Conservation (phyloP, 768 basidiomycete genomes). For the Amanita muscaria region DNA sequence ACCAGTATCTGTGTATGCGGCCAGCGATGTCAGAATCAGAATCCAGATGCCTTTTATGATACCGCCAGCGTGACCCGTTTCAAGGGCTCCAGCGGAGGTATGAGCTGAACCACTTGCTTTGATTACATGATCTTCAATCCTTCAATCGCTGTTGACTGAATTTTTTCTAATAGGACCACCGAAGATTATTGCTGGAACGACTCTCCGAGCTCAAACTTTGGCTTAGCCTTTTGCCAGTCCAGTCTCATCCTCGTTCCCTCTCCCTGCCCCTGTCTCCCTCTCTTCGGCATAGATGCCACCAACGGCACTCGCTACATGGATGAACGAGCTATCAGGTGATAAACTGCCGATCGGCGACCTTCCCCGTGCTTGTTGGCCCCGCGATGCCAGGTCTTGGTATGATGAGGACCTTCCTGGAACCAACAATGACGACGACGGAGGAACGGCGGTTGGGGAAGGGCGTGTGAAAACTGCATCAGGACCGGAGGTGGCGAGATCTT, state of each 20-base stretch:
- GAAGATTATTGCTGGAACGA: no score
- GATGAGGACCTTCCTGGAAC: constrained; percentile 7
- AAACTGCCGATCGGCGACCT: constrained; percentile 8
- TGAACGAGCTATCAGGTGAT: constrained; percentile 7
- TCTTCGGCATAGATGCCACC: constrained; percentile 5
- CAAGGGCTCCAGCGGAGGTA: no score
- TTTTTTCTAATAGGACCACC: no score
- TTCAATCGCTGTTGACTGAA: no score
- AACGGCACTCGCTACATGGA: constrained; percentile 2
- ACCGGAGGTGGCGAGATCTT: constrained; percentile 21
- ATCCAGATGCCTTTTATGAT: no score
- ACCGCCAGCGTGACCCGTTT: no score
- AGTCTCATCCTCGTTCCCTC: constrained; percentile 11
- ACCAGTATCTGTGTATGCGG: no score
- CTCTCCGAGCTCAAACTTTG: constrained; percentile 7
- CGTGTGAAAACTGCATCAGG: background rate
- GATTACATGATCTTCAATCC: no score
- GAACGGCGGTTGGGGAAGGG: background rate
- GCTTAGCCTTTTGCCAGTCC: constrained; percentile 2
- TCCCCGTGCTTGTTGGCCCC: constrained; percentile 1
- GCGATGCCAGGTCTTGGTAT: constrained; percentile 2
- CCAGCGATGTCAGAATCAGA: no score
- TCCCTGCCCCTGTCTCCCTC: constrained; percentile 8
- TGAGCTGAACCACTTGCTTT: no score
- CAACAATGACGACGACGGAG: constrained; percentile 6